A percentile compares a stretch with the other conserved stretches of the same genome.
phyloP scores from a whole-genome alignment of 1,284 basidiomycete species.

The Retiboletus flavoniger region DNA sequence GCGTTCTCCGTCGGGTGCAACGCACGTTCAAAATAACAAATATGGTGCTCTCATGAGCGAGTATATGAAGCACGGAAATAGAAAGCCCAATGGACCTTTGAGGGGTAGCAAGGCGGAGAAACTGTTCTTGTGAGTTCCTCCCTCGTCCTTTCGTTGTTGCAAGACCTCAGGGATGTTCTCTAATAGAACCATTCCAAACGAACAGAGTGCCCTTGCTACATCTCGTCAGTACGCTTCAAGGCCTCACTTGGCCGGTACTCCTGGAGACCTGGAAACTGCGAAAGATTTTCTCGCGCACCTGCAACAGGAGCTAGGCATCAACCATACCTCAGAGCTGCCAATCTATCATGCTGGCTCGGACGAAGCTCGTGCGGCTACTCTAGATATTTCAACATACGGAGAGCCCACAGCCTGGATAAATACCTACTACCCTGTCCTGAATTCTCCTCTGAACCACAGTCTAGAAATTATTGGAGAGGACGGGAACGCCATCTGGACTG shows the following conservation, averaged over 20 bases:
- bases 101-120: constrained; percentile 26
- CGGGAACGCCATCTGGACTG: constrained; percentile 50
- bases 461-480: constrained; percentile 49
- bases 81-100: constrained; percentile 17
- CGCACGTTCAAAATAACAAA: constrained; percentile 8
- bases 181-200: constrained; percentile 48
- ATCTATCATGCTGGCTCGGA: constrained; percentile 52
- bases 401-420: constrained; percentile 56
- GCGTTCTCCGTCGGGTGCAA: neutral
- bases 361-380: constrained; percentile 47
- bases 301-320: constrained; percentile 46
- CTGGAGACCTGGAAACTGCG: constrained; percentile 51
- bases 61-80: constrained; percentile 20
- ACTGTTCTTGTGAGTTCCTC: constrained; percentile 30
- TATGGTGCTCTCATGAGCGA: constrained; percentile 21
- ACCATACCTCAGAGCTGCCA: constrained; percentile 36
- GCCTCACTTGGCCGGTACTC: constrained; percentile 55
- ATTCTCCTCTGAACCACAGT: constrained; percentile 53
- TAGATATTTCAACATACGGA: constrained; percentile 40
- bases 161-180: neutral
- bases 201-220: constrained; percentile 43
- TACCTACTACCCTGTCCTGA: constrained; percentile 67
- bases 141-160: neutral
- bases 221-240: constrained; percentile 47
- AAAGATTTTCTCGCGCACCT: constrained; percentile 49